These are phyloP conservation scores for Phanerodontia chrysosporium DNA, from an alignment of 768 basidiomycete genomes.

Conservation along the genomic window DNA sequence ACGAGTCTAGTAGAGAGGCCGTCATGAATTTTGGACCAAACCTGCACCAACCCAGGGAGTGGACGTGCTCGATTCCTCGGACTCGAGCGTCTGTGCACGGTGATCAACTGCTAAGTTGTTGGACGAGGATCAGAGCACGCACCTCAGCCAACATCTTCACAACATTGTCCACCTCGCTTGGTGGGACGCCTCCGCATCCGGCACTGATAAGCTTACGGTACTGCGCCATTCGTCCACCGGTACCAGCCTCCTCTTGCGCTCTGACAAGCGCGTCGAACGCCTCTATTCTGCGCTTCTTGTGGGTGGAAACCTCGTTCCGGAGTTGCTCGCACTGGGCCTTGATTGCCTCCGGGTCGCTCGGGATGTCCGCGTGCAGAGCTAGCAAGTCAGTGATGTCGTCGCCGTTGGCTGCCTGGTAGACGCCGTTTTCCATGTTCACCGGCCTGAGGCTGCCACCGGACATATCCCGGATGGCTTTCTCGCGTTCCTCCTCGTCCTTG, in stretches of 20 bases:
- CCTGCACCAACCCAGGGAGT: constrained; percentile 33
- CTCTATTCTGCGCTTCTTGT: constrained; percentile 63
- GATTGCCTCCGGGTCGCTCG: constrained; percentile 52
- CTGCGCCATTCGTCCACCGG: constrained; percentile 82
- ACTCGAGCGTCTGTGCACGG: constrained; percentile 63
- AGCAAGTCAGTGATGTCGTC: constrained; percentile 49
- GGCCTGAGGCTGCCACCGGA: constrained; percentile 50
- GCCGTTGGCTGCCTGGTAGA: constrained; percentile 27
- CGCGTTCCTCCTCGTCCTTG: constrained; percentile 77
- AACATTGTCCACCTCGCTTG: constrained; percentile 85
- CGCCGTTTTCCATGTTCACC: constrained; percentile 32
- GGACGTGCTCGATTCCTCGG: constrained; percentile 68
- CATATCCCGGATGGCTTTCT: constrained; percentile 60
- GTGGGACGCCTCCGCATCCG: constrained; percentile 82
- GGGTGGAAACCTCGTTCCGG: constrained; percentile 59
- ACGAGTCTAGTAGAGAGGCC: neutral
- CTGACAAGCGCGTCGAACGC: constrained; percentile 73
- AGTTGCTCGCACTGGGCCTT: constrained; percentile 54
- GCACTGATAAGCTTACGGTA: constrained; percentile 87
- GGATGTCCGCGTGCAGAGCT: constrained; percentile 51
- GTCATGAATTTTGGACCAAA: neutral
- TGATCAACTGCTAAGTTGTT: constrained; percentile 6
- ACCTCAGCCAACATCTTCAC: constrained; percentile 85
- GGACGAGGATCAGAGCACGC: constrained; percentile 16
- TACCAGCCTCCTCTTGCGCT: constrained; percentile 88